Evolutionary conservation across 2,329 filamentous ascomycete species (phyloP).

Genomic region (Neopestalotiopsis sp.): DNA sequence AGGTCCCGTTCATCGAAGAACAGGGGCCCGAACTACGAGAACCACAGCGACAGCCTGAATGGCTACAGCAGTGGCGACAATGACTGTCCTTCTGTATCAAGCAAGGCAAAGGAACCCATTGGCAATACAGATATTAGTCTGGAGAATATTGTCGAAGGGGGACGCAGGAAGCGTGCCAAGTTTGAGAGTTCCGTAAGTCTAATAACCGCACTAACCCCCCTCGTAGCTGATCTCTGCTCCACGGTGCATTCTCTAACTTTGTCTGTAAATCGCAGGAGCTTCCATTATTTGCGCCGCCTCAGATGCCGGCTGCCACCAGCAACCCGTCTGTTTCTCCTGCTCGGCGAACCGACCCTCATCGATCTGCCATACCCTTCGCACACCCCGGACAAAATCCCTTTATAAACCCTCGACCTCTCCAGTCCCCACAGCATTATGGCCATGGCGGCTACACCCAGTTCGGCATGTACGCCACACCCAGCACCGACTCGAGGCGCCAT

Average conservation of each 20-base stretch:
- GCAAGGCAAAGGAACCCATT: constrained; percentile 82
- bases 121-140: constrained; percentile 97
- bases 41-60: constrained; percentile 67
- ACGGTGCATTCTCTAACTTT: constrained; percentile 36
- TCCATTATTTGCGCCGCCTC: constrained; percentile 90
- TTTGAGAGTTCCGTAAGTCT: constrained; percentile 93
- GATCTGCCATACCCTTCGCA: constrained; percentile 76
- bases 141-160: constrained; percentile 97
- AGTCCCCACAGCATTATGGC: constrained; percentile 80
- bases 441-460: constrained; percentile 56
- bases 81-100: constrained; percentile 76
- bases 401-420: constrained; percentile 75
- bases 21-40: constrained; percentile 65
- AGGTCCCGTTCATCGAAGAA: constrained; percentile 74
- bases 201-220: constrained; percentile 15
- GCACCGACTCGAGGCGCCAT: constrained; percentile 65
- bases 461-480: constrained; percentile 67
- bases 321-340: constrained; percentile 95
- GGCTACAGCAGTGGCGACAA: constrained; percentile 89
- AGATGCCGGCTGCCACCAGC: constrained; percentile 93
- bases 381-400: constrained; percentile 81
- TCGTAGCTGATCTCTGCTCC: constrained; percentile 22
- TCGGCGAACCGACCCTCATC: constrained; percentile 75
- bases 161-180: constrained; percentile 92
- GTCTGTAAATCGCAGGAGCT: constrained; percentile 70